Evolutionary conservation across 352 stramenopile species (phyloP).

Genomic region (Pythium dissotocum): DNA sequence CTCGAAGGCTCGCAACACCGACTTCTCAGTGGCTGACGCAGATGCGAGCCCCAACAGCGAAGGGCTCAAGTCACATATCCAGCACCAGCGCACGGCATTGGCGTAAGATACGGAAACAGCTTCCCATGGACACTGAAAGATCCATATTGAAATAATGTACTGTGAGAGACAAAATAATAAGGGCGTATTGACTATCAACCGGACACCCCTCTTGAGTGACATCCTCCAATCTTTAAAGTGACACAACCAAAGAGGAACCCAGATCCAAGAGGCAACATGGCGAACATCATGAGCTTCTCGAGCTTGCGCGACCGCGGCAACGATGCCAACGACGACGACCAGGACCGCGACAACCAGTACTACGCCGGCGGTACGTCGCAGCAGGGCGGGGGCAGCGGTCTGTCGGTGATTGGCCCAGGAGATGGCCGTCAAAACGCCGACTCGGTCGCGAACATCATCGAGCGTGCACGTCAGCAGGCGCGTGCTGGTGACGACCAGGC

Average conservation of each 20-base stretch:
- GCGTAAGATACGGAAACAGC: slow-evolving; percentile 30
- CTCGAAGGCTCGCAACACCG: slow-evolving; percentile 66
- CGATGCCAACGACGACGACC: slow-evolving; percentile 35
- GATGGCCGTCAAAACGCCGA: slow-evolving; percentile 41
- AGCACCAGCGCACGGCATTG: slow-evolving; percentile 70
- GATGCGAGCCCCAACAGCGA: slow-evolving; percentile 44
- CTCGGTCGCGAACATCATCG: slow-evolving; percentile 82
- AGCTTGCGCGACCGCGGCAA: slow-evolving; percentile 51
- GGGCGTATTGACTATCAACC: not conserved
- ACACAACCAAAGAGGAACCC: not conserved
- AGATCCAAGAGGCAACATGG: slow-evolving; percentile 38
- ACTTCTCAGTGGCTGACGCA: slow-evolving; percentile 61
- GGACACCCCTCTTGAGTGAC: not conserved
- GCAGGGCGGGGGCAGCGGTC: slow-evolving; percentile 68
- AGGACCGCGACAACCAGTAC: slow-evolving; percentile 50
- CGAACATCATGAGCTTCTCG: slow-evolving; percentile 83
- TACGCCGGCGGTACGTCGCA: slow-evolving; percentile 70
- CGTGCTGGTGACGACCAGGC: slow-evolving; percentile 29
- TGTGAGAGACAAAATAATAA: slow-evolving; percentile 3
- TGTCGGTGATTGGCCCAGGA: slow-evolving; percentile 70
- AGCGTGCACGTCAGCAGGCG: slow-evolving; percentile 73
- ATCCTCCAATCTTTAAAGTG: not conserved
- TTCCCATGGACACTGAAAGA: not conserved
- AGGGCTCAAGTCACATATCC: slow-evolving; percentile 53
- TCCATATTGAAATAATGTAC: not conserved